phyloP scores from a whole-genome alignment of 352 stramenopile species.

The Phytophthora agathidicida region DNA sequence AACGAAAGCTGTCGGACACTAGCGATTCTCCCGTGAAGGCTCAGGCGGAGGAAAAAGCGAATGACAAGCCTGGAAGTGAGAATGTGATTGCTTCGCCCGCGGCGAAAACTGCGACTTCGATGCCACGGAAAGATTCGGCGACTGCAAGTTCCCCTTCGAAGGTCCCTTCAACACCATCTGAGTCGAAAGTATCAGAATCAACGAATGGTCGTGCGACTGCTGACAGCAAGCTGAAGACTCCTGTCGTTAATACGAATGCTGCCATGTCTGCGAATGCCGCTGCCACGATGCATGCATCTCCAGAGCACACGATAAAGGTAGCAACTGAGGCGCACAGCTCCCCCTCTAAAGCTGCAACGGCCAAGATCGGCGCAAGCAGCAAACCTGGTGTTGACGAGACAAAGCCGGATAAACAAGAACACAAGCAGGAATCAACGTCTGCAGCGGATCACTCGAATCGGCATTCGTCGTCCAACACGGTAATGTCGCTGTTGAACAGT shows the following conservation, averaged over 20 bases:
- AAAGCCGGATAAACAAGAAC: constrained; percentile 11
- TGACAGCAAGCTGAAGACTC: neutral
- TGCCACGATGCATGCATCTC: constrained; percentile 33
- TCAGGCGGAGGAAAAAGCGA: constrained; percentile 15
- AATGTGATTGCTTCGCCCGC: neutral
- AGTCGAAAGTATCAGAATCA: neutral
- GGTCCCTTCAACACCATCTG: neutral
- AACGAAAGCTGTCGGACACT: constrained; percentile 48
- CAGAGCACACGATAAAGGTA: constrained; percentile 38
- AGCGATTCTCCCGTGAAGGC: constrained; percentile 26
- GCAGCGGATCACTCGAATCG: constrained; percentile 24
- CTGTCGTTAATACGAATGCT: constrained; percentile 10
- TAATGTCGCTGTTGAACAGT: constrained; percentile 81
- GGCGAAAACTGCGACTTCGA: neutral
- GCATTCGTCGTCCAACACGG: constrained; percentile 57
- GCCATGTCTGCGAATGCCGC: constrained; percentile 4
- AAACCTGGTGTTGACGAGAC: constrained; percentile 7
- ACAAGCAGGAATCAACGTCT: constrained; percentile 7
- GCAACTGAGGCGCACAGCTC: constrained; percentile 38
- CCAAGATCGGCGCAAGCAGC: constrained; percentile 32
- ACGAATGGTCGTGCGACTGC: constrained; percentile 1
- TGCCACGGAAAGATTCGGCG: neutral
- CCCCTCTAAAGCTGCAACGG: constrained; percentile 33
- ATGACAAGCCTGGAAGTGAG: neutral
- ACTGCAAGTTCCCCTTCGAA: neutral